These are phyloP conservation scores for Colletotrichum trifolii DNA, from an alignment of 2,329 filamentous ascomycete species.

Conservation along the genomic window DNA sequence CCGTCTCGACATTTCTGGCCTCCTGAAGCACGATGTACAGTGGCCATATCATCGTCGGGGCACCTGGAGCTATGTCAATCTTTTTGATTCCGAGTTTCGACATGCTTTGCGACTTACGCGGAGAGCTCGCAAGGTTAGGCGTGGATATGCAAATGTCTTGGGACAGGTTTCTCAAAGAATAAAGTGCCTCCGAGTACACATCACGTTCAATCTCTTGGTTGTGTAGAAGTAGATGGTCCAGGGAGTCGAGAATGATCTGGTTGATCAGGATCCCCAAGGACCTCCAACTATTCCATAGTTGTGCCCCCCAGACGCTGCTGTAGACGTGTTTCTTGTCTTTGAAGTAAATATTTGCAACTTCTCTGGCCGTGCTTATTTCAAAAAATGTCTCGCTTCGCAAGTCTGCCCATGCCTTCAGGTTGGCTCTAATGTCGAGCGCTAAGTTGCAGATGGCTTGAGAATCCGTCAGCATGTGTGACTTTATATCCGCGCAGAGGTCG, in stretches of 20 bases:
- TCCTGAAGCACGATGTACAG: slow-evolving; percentile 37
- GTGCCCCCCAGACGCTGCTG: slow-evolving; percentile 31
- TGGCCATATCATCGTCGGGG: slow-evolving; percentile 32
- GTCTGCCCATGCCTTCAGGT: slow-evolving; percentile 4
- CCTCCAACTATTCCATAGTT: slow-evolving; percentile 42
- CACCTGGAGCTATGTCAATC: slow-evolving; percentile 11
- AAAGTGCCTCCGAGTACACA: neutral
- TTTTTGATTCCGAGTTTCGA: no score
- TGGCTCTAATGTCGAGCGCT: slow-evolving; percentile 13
- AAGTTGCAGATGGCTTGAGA: slow-evolving; percentile 20
- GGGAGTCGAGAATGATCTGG: slow-evolving; percentile 28
- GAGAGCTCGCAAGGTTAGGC: neutral
- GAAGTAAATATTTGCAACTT: slow-evolving; percentile 9
- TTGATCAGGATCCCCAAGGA: slow-evolving; percentile 34
- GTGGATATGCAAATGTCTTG: slow-evolving; percentile 17
- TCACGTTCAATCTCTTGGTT: neutral
- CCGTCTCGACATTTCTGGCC: slow-evolving; percentile 18
- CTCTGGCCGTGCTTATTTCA: neutral
- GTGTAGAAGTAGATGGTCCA: neutral
- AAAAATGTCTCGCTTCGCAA: neutral
- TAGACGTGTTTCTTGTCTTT: slow-evolving; percentile 36
- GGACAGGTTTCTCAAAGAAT: neutral
- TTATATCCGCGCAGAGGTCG: slow-evolving; percentile 39
- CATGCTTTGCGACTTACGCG: neutral
- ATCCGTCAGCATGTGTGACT: slow-evolving; percentile 34